Base-by-base conservation (phyloP, 495 filamentous ascomycete species). In the Xanthoparmelia taractica region DNA sequence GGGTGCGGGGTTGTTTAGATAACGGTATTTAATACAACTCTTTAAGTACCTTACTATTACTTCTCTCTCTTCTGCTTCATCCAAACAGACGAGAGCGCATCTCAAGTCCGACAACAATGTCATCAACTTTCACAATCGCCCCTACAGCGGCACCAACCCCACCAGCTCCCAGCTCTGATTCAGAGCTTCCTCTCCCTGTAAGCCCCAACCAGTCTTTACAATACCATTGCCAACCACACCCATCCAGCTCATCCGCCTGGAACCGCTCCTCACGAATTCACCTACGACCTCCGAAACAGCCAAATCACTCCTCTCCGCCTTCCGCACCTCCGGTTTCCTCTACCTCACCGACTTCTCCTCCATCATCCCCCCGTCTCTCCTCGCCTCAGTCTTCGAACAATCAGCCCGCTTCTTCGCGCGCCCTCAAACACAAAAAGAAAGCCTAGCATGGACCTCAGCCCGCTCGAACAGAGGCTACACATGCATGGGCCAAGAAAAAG, bases 271-370 rank as follows among this genome's bases (percentile, higher is more conserved):
- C 36, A 72, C 83, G 50, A 86, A 85, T 20, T 76, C 84, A 0
- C 72, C 82, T 38, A 78, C 87, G 52, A 89, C 87, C 65, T 77
- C 80, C 60, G 69, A 81, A 54, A 85, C 88, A 8, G 92, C 91
- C 3, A 71, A 83, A 34, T 80, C 86, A 43, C 84, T 97, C 64
- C 83, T 92, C 31, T 68, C 82, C 29, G 92, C 90, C 25, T 96
- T 97, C 76, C 87, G 88, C 62, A 85, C 80, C 12, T 89, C 90
- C 7, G 93, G 93, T 38, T 97, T 97, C 75, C 82, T 96, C 70
- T 97, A 97, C 74, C 83, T 97, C 50, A 88, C 84, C 58, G 85
- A 92, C 70, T 87, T 90, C 69, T 76, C 78, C 23, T 17, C 41
- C 2, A 77, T 82, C 34, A 88, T 97, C 61, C 78, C 87, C 0